Evolutionary conservation across 164 flowering plant genomes (phyloP), one percentile per base, ranked within the genome.

Genomic region (Hamamelis virginiana): DNA sequence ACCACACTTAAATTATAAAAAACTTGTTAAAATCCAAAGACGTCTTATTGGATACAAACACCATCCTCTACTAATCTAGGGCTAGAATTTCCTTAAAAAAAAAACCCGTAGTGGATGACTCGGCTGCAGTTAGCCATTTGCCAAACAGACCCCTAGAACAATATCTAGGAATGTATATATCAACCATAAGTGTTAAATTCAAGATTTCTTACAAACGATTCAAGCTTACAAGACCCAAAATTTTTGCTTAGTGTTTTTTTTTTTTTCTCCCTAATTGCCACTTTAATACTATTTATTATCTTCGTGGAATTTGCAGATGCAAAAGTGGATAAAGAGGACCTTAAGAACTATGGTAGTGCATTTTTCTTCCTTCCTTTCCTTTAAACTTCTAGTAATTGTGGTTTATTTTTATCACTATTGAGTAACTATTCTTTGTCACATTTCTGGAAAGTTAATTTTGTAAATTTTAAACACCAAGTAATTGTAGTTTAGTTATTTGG

Each of bases 251-350:
- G 8, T 64, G 5, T 4, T 57, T 1, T 45, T 46, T 28, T 62
- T 62, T 45, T 60, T 9, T 21, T 58, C 22, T 46, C 1, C 19
- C 28, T 61, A 33, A 33, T 65, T 6, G 9, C 12, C 16, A 48
- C 23, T 25, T 43, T 57, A 27, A 9, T 67, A 51, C 21, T 41
- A 52, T 18, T 66, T 22, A 3, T 21, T 26, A 13, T 41, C 9
- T 23, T 59, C 19, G 47, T 63, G 41, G 33, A 65, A 16, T 68
- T 75, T 82, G 57, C 69, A 87, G 92, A 87, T 77, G 78, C 81
- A 27, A 87, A 83, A 72, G 71, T 63, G 65, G 92, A 87, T 21
- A 86, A 86, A 72, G 92, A 87, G 69, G 89, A 84, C 27, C 47
- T 65, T 44, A 86, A 84, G 75, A 80, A 27, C 78, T 71, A 64